Evolutionary conservation across 768 basidiomycete species (phyloP).

Genomic region (Boletellus sp.): DNA sequence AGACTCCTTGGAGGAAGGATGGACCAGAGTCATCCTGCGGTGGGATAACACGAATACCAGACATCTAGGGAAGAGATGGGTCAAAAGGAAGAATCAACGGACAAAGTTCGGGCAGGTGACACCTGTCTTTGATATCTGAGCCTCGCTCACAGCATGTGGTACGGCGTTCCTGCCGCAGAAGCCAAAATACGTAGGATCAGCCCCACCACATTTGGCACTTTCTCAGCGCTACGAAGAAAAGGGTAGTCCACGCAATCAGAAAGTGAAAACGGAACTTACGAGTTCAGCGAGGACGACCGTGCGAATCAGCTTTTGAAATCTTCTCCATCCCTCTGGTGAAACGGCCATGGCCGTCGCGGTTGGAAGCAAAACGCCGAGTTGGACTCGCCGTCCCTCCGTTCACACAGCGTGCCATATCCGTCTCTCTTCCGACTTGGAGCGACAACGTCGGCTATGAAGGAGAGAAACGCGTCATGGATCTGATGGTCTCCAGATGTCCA

Average conservation of each 20-base stretch:
- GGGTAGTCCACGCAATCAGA: background rate
- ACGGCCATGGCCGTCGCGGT: conserved; percentile 7
- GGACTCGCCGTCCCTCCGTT: conserved; percentile 61
- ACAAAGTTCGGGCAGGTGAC: background rate
- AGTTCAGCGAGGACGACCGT: background rate
- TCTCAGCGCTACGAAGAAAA: background rate
- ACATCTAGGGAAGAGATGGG: conserved; percentile 10
- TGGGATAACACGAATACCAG: conserved; percentile 19
- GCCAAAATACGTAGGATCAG: conserved; percentile 11
- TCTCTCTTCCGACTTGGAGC: conserved; percentile 90
- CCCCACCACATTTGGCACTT: conserved; percentile 8
- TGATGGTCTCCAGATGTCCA: conserved; percentile 89
- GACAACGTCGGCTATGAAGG: conserved; percentile 93
- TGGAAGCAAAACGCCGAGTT: conserved; percentile 24
- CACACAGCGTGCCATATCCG: conserved; percentile 87
- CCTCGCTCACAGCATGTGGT: conserved; percentile 21
- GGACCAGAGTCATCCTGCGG: conserved; percentile 9
- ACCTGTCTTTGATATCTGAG: background rate
- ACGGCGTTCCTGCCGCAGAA: background rate
- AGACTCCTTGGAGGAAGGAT: conserved; percentile 6
- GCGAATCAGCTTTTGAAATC: background rate
- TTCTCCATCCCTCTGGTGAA: background rate
- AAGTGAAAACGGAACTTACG: too few relatives aligned
- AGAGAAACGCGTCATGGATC: conserved; percentile 70
- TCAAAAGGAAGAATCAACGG: background rate